Percentiles rank a stretch among this genome's conserved stretches.
Evolutionary conservation across 345 rosid species (phyloP).

Genomic region (Aethionema arabicum): DNA sequence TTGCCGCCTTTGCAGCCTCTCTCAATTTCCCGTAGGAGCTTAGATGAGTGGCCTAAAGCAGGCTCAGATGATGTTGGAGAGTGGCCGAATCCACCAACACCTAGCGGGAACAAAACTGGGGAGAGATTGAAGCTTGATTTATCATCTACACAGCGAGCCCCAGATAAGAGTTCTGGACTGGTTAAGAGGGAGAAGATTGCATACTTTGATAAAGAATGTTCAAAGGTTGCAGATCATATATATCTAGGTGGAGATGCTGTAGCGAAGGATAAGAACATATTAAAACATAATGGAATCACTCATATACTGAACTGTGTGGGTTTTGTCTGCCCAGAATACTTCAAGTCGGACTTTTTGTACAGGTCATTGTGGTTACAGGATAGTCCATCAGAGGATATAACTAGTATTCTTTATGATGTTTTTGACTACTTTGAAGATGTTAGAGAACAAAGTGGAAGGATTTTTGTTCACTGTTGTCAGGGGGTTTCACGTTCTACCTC

Average conservation of each 20-base stretch:
- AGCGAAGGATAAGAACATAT: conserved; percentile 76
- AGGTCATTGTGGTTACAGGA: conserved; percentile 98
- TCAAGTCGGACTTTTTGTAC: conserved; percentile 82
- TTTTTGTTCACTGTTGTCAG: conserved; percentile 96
- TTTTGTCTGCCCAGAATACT: conserved; percentile 96
- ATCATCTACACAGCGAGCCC: conserved; percentile 60
- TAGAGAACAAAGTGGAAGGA: conserved; percentile 84
- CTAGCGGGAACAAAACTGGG: conserved; percentile 70
- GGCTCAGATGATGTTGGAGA: conserved; percentile 94
- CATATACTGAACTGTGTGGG: conserved; percentile 97
- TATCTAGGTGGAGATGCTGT: conserved; percentile 98
- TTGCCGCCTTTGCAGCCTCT: conserved; percentile 96
- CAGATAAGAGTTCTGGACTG: conserved; percentile 68
- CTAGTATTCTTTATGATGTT: conserved; percentile 94
- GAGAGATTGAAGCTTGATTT: conserved; percentile 96
- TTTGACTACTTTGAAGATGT: conserved; percentile 99
- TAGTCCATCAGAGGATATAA: conserved; percentile 97
- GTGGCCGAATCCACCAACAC: conserved; percentile 95
- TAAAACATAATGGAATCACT: conserved; percentile 82
- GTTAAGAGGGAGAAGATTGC: conserved; percentile 94
- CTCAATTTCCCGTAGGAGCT: conserved; percentile 83
- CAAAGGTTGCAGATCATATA: conserved; percentile 92
- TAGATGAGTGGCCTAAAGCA: conserved; percentile 99
- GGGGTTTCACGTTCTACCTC: conserved; percentile 99
- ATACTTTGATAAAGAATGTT: conserved; percentile 90